Base-by-base conservation (phyloP, 2,329 filamentous ascomycete species). In the Colletotrichum sp. region DNA sequence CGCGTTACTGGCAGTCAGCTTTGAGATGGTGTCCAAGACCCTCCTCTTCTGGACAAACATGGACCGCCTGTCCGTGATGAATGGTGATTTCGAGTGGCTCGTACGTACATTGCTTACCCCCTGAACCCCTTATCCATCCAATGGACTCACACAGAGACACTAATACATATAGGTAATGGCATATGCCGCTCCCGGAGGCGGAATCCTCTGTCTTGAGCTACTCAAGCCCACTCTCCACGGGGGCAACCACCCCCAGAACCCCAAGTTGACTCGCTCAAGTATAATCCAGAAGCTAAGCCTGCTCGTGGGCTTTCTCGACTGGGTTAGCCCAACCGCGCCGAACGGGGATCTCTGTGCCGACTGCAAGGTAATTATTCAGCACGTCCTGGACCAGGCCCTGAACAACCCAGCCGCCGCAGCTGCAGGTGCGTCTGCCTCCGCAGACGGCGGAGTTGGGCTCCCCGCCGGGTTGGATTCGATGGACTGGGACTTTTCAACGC, bases 221-320 rank as follows among this genome's bases (percentile, higher is more conserved):
- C 83, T 90, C 0, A 86, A 86, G 34, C 86, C 88, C 19, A 77
- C 75, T 5, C 71, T 75, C 19, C 68, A 64, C 32, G 71, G 82
- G 66, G 75, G 83, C 64, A 78, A 82, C 4, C 82, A 86, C 36
- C 83, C 82, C 1, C 80, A 80, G 32, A 80, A 82, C 39, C 78
- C 83, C 15, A 79, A 81, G 16, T 81, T 90, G 12, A 88, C 85
- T 5, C 84, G 87, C 1, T 89, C 88, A 1, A 86, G 84, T 55
- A 88, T 90, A 11, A 86, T 90, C 39, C 88, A 90, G 77, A 88
- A 90, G 70, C 83, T 90, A 3, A 89, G 87, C 73, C 85, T 90
- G 2, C 82, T 90, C 0, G 85, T 89, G 4, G 88, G 87, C 0
- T 90, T 90, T 71, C 83, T 90, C 13, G 87, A 89, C 68, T 90